These are phyloP conservation scores for Holtermannia corniformis DNA, from an alignment of 768 basidiomycete species.

Conservation along the genomic window DNA sequence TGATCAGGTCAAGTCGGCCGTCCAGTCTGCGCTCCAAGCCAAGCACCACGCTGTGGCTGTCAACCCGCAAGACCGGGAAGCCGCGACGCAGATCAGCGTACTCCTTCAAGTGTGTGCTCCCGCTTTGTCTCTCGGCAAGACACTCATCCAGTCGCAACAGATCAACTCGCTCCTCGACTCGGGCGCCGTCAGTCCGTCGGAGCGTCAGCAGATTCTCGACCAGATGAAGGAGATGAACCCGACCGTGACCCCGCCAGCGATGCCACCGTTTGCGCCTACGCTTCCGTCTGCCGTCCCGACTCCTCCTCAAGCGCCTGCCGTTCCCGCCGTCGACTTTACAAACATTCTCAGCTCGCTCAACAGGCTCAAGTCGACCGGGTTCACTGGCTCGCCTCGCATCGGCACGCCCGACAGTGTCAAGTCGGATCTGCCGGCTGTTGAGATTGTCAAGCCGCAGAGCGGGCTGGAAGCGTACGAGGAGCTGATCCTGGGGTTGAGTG, in stretches of 20 bases:
- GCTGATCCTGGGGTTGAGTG: slow-evolving; percentile 28
- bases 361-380: background rate
- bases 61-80: slow-evolving; percentile 61
- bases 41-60: slow-evolving; percentile 64
- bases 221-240: slow-evolving; percentile 32
- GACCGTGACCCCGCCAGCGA: background rate
- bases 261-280: background rate
- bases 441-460: slow-evolving; percentile 7
- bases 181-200: slow-evolving; percentile 47
- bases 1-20: slow-evolving; percentile 69
- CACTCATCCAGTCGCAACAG: slow-evolving; percentile 5
- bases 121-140: background rate
- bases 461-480: slow-evolving; percentile 34
- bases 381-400: slow-evolving; percentile 8
- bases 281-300: slow-evolving; percentile 10
- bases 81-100: slow-evolving; percentile 64
- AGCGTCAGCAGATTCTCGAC: slow-evolving; percentile 40
- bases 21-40: slow-evolving; percentile 70
- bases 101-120: slow-evolving; percentile 61
- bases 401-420: slow-evolving; percentile 22
- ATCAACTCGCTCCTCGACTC: slow-evolving; percentile 45
- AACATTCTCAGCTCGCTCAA: slow-evolving; percentile 25
- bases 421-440: background rate
- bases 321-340: slow-evolving; percentile 26
- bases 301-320: slow-evolving; percentile 30